Percentiles rank a stretch among this genome's conserved stretches.
Conservation (phyloP, 2,329 filamentous ascomycete genomes). For the Colletotrichum australisinense region DNA sequence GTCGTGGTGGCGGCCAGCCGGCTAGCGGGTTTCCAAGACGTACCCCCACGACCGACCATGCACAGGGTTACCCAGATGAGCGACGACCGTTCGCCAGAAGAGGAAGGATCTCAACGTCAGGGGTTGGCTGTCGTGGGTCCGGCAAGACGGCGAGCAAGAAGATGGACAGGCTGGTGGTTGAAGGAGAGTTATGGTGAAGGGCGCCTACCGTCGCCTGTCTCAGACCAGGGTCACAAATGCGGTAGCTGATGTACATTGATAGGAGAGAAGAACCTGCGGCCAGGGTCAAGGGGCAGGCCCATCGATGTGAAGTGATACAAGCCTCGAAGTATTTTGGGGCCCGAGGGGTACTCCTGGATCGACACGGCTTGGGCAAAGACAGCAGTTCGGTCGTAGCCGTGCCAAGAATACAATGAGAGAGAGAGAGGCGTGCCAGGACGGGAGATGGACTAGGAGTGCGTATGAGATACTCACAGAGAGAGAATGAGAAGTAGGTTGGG, state of each 20-base stretch:
- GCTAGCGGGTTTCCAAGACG: not conserved
- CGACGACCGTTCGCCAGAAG: slow-evolving; percentile 27
- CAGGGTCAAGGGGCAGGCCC: slow-evolving; percentile 23
- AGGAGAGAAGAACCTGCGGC: slow-evolving; percentile 6
- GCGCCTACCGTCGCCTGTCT: slow-evolving; percentile 25
- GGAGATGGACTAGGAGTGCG: not conserved
- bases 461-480: not conserved
- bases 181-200: slow-evolving; percentile 1
- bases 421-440: not conserved
- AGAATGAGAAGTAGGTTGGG: not conserved
- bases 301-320: slow-evolving; percentile 27
- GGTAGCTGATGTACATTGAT: slow-evolving; percentile 19
- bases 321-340: slow-evolving; percentile 22
- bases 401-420: slow-evolving; percentile 15
- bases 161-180: slow-evolving; percentile 44
- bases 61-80: slow-evolving; percentile 27
- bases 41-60: slow-evolving; percentile 23
- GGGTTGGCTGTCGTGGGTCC: slow-evolving; percentile 26
- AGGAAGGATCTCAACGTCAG: slow-evolving; percentile 19
- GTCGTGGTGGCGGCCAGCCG: slow-evolving; percentile 5
- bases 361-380: not conserved
- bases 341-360: slow-evolving; percentile 23
- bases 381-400: slow-evolving; percentile 26
- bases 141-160: slow-evolving; percentile 40
- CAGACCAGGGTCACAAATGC: slow-evolving; percentile 16